phyloP scores from a whole-genome alignment of 2,329 filamentous ascomycete genomes.

The Pseudopithomyces maydicus region DNA sequence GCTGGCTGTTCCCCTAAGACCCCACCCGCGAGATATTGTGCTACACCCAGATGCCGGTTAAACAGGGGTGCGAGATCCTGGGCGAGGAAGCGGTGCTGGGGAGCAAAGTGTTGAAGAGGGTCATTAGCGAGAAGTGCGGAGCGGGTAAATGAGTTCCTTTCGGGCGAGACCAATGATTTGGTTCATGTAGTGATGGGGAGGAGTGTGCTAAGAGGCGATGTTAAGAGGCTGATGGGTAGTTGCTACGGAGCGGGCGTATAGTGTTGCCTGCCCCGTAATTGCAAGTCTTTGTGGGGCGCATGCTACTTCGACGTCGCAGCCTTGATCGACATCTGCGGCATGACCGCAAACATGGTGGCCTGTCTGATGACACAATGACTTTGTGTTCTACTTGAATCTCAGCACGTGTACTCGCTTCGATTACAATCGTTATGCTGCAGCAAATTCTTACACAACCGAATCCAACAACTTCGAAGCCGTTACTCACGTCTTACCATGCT shows the following conservation, averaged over 20 bases:
- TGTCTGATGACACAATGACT: too few species aligned
- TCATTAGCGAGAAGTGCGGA: background rate
- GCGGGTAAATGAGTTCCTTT: conserved; percentile 8
- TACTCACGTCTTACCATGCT: too few species aligned
- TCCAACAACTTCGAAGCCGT: too few species aligned
- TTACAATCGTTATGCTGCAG: background rate
- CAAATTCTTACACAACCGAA: background rate
- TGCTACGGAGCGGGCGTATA: conserved; percentile 1
- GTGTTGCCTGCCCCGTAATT: conserved; percentile 21
- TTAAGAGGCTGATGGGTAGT: background rate
- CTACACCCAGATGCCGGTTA: conserved; percentile 13
- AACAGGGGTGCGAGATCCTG: conserved; percentile 1
- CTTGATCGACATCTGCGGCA: conserved; percentile 4
- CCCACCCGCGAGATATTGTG: conserved; percentile 11
- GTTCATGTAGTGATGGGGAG: background rate
- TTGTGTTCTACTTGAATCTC: too few species aligned
- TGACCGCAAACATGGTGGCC: background rate
- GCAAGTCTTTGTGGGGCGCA: conserved; percentile 8
- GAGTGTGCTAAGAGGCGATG: background rate
- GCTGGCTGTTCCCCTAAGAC: conserved; percentile 5
- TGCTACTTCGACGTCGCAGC: conserved; percentile 21
- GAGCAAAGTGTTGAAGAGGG: background rate
- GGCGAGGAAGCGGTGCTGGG: background rate
- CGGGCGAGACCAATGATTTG: background rate
- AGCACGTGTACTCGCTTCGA: too few species aligned